Evolutionary conservation across 1,284 basidiomycete genomes (phyloP).

Genomic region (Gomphus bonarii): DNA sequence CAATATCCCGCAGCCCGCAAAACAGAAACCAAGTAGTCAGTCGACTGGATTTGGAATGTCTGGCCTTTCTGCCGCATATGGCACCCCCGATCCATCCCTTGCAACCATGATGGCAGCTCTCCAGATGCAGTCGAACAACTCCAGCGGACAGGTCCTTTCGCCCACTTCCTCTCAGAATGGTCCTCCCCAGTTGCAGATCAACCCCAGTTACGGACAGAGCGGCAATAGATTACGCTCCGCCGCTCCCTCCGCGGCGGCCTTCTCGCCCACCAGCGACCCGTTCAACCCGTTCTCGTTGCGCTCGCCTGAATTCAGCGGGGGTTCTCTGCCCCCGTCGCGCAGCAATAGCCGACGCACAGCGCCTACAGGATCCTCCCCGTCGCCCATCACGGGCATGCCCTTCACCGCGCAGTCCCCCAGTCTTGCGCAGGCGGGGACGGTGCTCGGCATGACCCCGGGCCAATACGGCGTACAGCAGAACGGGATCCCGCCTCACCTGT

Average conservation of each 20-base stretch:
- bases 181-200: slow-evolving; percentile 62
- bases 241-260: slow-evolving; percentile 32
- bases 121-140: slow-evolving; percentile 12
- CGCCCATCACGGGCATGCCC: slow-evolving; percentile 34
- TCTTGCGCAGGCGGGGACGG: slow-evolving; percentile 41
- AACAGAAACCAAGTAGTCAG: slow-evolving; percentile 41
- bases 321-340: slow-evolving; percentile 17
- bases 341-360: slow-evolving; percentile 15
- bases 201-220: slow-evolving; percentile 39
- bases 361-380: slow-evolving; percentile 23
- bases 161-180: slow-evolving; percentile 47
- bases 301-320: slow-evolving; percentile 41
- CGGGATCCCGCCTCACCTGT: slow-evolving; percentile 52
- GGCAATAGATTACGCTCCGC: slow-evolving; percentile 11
- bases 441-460: slow-evolving; percentile 41
- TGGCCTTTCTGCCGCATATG: slow-evolving; percentile 63
- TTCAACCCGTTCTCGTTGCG: slow-evolving; percentile 8
- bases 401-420: slow-evolving; percentile 54
- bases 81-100: slow-evolving; percentile 59
- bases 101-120: slow-evolving; percentile 83
- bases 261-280: slow-evolving; percentile 52
- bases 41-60: slow-evolving; percentile 42
- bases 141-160: slow-evolving; percentile 42
- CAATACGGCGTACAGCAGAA: slow-evolving; percentile 44
- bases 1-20: slow-evolving; percentile 50